Base-by-base conservation (phyloP, 306 rosid genomes). In the Acacia acuminata region DNA sequence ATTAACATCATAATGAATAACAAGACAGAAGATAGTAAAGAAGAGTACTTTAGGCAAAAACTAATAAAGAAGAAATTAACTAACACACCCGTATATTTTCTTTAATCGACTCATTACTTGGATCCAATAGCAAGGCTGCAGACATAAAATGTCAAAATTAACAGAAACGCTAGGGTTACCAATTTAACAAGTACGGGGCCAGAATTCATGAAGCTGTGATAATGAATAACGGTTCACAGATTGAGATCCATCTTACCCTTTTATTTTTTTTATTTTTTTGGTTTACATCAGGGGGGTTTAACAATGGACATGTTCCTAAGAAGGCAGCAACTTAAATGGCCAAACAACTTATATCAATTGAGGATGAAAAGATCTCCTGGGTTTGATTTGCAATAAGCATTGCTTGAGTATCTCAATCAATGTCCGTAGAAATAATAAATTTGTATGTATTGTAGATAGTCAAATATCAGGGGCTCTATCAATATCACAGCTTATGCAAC, bases 101-200 rank as follows among this genome's bases (percentile, higher is more conserved):
- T 85, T 82, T 89, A 87, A 90, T 93, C 85, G 92, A 82, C 78
- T 92, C 96, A 44, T 93, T 95, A 84, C 75, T 87, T 50, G 98
- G 99, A 87, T 95, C 97, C 94, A 93, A 85, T 76, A 73, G 90
- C 94, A 95, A 83, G 75, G 98, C 99, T 95, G 92, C 83, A 86
- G 27, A 80, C 51, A 75, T 16, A 84, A 75, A 78, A 76, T 60
- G 74, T 77, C 81, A 79, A 43, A 63, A 70, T 19, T 45, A 30
- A 4, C 45, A 61, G 47, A 73, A 43, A 61, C 42, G 50, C 61
- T 11, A 66, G 75, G 44, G 73, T 34, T 76, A 56, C 14, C 32
- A 79, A n/a, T 53, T 79, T n/a, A 32, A 71, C 53, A 58, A 87
- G 73, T 76, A 74, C 24, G 55, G 50, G 58, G 20, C 58, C 42